Evolutionary conservation across 495 filamentous ascomycete species (phyloP), one percentile per base, ranked within the genome.

Genomic region (Clavariopsis aquatica): DNA sequence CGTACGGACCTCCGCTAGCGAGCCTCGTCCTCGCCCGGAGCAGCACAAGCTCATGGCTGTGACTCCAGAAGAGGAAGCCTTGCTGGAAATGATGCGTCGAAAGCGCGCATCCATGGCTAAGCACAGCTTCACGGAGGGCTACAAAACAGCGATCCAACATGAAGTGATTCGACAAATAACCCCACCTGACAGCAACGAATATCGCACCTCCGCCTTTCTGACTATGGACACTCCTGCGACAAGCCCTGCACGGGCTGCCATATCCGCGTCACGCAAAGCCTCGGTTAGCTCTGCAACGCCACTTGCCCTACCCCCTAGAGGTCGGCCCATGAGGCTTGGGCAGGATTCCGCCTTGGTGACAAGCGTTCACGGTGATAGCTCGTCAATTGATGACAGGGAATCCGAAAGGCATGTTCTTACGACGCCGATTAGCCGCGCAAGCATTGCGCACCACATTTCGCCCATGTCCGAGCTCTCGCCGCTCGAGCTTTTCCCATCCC

Each of bases 21-120:
- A 69, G 38, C 66, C 58, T 26, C 56, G 54, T 2, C 43, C 45
- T 36, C 59, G 51, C 28, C 15, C 46, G 27, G 60, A 70, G 19
- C 53, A 53, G 27, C 70, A 70, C 31, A 86, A 87, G 38, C 79
- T 94, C 41, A 94, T 96, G 84, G 87, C 89, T 0, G 91, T 96
- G 52, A 96, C 91, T 0, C 81, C 85, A 54, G 90, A 96, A 74
- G 92, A 96, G 72, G 88, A 92, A 71, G 84, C 89, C 71, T 78
- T 96, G 6, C 78, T 96, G 8, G 89, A 90, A 66, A 89, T 90
- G 15, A 86, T 96, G 82, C 82, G 92, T 34, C 76, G 84, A 68
- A 92, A 92, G 71, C 81, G 89, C 46, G 89, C 90, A 34, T 84
- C 84, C 28, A 89, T 95, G 80, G 85, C 86, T 0, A 85, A 90